Conservation (phyloP, 1,139 yeast genomes). For the Scheffersomyces cryptocercus region DNA sequence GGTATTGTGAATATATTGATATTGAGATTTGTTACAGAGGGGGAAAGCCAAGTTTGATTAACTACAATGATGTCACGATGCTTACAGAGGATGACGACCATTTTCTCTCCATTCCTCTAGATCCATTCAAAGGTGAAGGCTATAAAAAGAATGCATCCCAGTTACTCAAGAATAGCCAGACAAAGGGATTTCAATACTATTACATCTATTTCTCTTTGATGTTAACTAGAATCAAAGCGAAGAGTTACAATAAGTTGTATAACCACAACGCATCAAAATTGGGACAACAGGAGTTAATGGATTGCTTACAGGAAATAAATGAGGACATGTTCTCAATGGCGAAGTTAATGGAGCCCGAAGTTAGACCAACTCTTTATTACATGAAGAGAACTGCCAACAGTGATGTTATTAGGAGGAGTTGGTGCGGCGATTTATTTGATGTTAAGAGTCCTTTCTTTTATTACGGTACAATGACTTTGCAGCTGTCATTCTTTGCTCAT, state of each 20-base stretch:
- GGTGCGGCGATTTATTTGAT: no score
- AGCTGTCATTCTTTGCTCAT: conserved; percentile 10
- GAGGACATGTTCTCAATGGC: conserved; percentile 16
- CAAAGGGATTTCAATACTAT: conserved; percentile 10
- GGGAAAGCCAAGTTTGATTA: conserved; percentile 20
- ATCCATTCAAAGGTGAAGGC: conserved; percentile 4
- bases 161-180: conserved; percentile 4
- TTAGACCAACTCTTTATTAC: conserved; percentile 14
- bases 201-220: conserved; percentile 16
- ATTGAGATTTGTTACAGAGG: conserved; percentile 22
- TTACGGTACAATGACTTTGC: conserved; percentile 6
- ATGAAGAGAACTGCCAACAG: not conserved
- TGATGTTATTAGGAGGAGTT: conserved; percentile 11
- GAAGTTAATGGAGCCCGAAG: conserved; percentile 17
- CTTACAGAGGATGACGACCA: conserved; percentile 10
- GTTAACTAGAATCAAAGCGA: conserved; percentile 20
- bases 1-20: conserved; percentile 22
- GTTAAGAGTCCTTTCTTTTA: no score
- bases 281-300: conserved; percentile 6
- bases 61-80: conserved; percentile 18
- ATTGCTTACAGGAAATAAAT: conserved; percentile 12
- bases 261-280: conserved; percentile 8
- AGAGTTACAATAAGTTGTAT: conserved; percentile 18
- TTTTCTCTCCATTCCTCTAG: conserved; percentile 7
- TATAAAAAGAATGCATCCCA: not conserved